Base-by-base conservation (phyloP, 768 basidiomycete genomes). In the Dacryopinax primogenitus region DNA sequence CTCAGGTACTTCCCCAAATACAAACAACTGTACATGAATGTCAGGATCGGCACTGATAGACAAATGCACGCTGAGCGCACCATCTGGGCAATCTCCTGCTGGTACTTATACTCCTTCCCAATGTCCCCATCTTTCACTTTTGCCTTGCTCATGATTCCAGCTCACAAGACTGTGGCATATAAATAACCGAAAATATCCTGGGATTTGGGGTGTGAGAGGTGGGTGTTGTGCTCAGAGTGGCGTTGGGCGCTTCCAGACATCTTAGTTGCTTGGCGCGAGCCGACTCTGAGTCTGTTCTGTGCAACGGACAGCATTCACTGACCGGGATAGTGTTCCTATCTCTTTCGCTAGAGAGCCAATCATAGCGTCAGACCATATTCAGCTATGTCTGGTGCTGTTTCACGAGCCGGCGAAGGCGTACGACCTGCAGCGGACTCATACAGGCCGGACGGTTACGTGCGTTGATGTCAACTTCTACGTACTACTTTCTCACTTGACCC, bases 71-170 rank as follows among this genome's bases (percentile, higher is more conserved):
- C 13, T 28, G 18, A 1, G 21, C 77, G 35, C 47, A 89, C 90
- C 93, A 96, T 96, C 75, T 95, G 92, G 7, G 90, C 88, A 30
- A 96, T 96, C 76, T 96, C 93, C 67, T 87, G 86, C 1, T 83
- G 82, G 73, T 95, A 96, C 68, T 90, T 91, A 82, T 93, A 94
- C 28, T 75, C 74, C 67, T 68, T 68, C 64, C 16, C 37, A 58
- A 33, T 34, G n/a, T 69, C 65, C 18, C 63, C 69, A 23, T 67
- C 68, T 30, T 51, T 37, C 11, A 44, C n/a, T 62, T 70, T 70
- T 12, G 66, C 35, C 35, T 70, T 70, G 51, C 66, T 67, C 69
- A 70, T 70, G 28, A 28, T 65, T 7, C 30, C 9, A 9, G 23
- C 9, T 58, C 18, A 32, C 13, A 30, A 32, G 23, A 58, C 26